A percentile compares a stretch with the other conserved stretches of the same genome.
phyloP scores from a whole-genome alignment of 2,329 filamentous ascomycete genomes.

The Phaeoacremonium minimum region DNA sequence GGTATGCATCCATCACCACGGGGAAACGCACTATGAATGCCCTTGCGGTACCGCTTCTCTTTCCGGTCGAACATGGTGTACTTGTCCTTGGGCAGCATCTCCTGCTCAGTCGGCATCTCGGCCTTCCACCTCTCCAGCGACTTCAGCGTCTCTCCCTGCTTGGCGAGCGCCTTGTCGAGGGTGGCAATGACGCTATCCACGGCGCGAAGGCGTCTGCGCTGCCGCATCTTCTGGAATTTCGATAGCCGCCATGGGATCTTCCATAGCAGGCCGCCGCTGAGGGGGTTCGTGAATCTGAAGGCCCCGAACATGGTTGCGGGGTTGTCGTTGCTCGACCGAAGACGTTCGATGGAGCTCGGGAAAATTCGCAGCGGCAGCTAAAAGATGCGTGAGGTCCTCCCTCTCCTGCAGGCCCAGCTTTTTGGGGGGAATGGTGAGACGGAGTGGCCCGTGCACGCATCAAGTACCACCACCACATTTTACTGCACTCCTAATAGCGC shows the following conservation, averaged over 20 bases:
- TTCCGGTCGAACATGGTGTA: conserved; percentile 98
- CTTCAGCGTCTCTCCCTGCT: conserved; percentile 68
- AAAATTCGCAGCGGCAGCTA: neutral
- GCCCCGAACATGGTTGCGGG: conserved; percentile 68
- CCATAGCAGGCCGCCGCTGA: conserved; percentile 83
- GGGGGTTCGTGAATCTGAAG: conserved; percentile 72
- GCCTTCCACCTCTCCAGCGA: conserved; percentile 85
- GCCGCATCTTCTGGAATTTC: conserved; percentile 81
- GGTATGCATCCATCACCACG: neutral
- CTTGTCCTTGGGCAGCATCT: conserved; percentile 96
- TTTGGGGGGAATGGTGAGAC: too few relatives aligned
- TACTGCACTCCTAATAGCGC: too few relatives aligned
- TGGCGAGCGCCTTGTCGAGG: conserved; percentile 72
- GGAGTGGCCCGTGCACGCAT: too few relatives aligned
- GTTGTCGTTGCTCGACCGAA: neutral
- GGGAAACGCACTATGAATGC: conserved; percentile 78
- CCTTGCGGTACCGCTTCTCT: conserved; percentile 92
- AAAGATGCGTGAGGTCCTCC: too few relatives aligned
- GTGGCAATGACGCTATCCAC: conserved; percentile 87
- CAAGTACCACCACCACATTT: too few relatives aligned
- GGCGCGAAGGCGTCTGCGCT: conserved; percentile 74
- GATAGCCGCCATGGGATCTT: conserved; percentile 98
- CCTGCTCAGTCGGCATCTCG: conserved; percentile 91
- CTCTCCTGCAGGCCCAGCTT: too few relatives aligned
- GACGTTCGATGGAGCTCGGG: neutral